phyloP scores from a whole-genome alignment of 352 stramenopile genomes.

The Pythium aristosporum region DNA sequence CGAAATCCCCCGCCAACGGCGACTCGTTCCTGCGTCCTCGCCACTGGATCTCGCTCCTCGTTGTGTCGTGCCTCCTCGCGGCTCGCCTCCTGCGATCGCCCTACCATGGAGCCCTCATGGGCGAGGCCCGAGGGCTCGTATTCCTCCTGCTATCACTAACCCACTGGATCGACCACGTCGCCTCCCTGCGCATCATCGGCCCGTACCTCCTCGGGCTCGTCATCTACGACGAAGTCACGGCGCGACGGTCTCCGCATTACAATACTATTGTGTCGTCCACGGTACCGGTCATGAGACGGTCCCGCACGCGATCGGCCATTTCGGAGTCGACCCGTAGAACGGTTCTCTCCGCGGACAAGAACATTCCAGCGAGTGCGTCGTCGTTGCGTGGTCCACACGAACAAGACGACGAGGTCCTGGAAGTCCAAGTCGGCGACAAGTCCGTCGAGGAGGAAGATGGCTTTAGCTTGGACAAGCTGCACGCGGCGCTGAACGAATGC shows the following conservation, averaged over 20 bases:
- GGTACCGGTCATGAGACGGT: neutral
- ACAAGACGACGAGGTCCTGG: conserved; percentile 43
- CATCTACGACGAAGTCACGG: conserved; percentile 41
- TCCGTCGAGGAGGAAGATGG: conserved; percentile 29
- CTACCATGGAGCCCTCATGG: conserved; percentile 16
- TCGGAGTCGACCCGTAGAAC: neutral
- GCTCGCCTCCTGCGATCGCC: conserved; percentile 8
- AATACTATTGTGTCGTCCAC: neutral
- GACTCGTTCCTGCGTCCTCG: conserved; percentile 48
- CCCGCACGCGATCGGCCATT: conserved; percentile 8
- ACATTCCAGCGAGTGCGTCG: neutral
- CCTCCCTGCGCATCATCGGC: conserved; percentile 50
- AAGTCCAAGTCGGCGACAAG: conserved; percentile 57
- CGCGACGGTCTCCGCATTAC: neutral
- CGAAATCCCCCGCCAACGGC: neutral
- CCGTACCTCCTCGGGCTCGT: conserved; percentile 52
- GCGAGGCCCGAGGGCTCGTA: too few species aligned
- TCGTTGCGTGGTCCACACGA: neutral
- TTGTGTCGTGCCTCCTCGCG: conserved; percentile 1
- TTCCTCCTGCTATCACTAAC: conserved; percentile 12
- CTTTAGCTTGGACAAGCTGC: conserved; percentile 53
- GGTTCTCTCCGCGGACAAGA: neutral
- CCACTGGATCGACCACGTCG: conserved; percentile 39
- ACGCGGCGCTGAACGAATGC: conserved; percentile 35
- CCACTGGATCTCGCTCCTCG: conserved; percentile 35